These are phyloP conservation scores for Euphorbia tirucalli DNA, from an alignment of 345 rosid genomes.

Conservation along the genomic window DNA sequence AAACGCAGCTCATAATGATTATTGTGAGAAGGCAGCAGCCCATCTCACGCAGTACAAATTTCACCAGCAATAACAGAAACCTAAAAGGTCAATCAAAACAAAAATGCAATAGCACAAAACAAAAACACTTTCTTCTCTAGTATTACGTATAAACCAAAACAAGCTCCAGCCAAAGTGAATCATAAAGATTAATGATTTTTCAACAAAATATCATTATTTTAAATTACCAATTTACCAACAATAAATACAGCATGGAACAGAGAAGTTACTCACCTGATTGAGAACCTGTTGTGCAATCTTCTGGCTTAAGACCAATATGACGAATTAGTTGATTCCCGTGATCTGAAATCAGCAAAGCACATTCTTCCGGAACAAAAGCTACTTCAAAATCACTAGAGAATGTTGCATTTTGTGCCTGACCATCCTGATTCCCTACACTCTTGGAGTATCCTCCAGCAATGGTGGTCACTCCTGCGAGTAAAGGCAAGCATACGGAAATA, in stretches of 20 bases:
- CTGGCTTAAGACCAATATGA: conserved; percentile 57
- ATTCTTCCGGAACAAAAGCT: conserved; percentile 45
- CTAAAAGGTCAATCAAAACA: neutral
- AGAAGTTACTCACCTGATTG: conserved; percentile 34
- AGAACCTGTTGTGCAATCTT: too few relatives aligned
- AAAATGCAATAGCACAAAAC: neutral
- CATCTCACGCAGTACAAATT: too few relatives aligned
- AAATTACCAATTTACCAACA: neutral
- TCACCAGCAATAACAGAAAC: neutral
- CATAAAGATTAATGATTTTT: neutral
- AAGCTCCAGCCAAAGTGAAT: neutral
- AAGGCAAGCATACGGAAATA: neutral
- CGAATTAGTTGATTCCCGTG: conserved; percentile 57
- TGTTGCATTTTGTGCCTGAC: conserved; percentile 68
- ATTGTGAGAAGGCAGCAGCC: too few relatives aligned
- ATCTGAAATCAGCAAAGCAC: conserved; percentile 62
- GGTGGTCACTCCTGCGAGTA: conserved; percentile 49
- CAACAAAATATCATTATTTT: too few relatives aligned
- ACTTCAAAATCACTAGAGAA: conserved; percentile 62
- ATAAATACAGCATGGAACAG: neutral
- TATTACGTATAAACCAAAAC: neutral
- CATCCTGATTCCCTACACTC: conserved; percentile 35
- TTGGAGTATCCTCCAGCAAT: conserved; percentile 56
- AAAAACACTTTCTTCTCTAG: neutral
- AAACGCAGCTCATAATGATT: too few relatives aligned